Conservation (phyloP, 768 basidiomycete genomes). For the Megacollybia marginata region DNA sequence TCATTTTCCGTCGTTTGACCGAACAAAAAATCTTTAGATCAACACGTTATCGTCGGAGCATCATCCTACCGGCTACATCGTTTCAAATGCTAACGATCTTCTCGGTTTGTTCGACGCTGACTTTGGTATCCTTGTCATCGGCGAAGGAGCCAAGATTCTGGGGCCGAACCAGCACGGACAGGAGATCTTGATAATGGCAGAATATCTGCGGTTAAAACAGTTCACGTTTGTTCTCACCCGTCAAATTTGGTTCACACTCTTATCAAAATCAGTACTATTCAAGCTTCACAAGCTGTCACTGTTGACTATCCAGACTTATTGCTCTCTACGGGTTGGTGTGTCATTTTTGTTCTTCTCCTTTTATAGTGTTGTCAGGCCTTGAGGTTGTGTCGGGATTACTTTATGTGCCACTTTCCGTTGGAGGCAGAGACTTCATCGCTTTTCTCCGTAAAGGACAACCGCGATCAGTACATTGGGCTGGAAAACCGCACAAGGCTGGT, state of each 20-base stretch:
- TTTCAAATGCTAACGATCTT: conserved; percentile 75
- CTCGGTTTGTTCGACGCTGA: conserved; percentile 74
- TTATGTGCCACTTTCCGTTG: conserved; percentile 64
- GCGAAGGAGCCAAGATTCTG: conserved; percentile 65
- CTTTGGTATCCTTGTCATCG: conserved; percentile 63
- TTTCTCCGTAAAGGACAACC: conserved; percentile 73
- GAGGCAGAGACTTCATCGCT: conserved; percentile 75
- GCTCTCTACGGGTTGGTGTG: conserved; percentile 19
- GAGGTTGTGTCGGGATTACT: conserved; percentile 68
- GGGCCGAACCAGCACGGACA: conserved; percentile 68
- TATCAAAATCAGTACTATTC: conserved; percentile 41
- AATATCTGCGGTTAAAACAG: conserved; percentile 69
- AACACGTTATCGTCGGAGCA: conserved; percentile 60
- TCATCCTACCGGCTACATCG: conserved; percentile 72
- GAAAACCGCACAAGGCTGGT: conserved; percentile 53
- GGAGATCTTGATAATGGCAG: conserved; percentile 71
- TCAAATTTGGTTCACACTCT: not conserved
- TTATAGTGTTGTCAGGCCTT: conserved; percentile 14
- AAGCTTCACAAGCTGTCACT: conserved; percentile 62
- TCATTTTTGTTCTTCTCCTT: not conserved
- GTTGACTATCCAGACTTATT: conserved; percentile 65
- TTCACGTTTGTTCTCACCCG: conserved; percentile 44
- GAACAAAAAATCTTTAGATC: conserved; percentile 33
- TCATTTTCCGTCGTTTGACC: not conserved
- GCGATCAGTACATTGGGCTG: conserved; percentile 72